A percentile compares a stretch with the other conserved stretches of the same genome.
Evolutionary conservation across 176 grass and related monocot species (phyloP).

Genomic region (Carex cristatella): DNA sequence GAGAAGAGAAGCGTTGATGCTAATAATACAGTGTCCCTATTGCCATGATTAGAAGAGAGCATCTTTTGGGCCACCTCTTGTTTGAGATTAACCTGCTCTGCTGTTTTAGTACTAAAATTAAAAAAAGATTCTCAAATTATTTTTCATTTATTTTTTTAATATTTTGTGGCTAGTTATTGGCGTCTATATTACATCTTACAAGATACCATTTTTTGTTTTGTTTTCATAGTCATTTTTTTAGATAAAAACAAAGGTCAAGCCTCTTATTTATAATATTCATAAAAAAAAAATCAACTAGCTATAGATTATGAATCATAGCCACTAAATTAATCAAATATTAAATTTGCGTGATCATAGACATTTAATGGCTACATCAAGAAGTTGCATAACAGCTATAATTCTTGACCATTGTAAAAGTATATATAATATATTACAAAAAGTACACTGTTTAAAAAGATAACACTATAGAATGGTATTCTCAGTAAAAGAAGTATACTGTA

Average conservation of each 20-base stretch:
- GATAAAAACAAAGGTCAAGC: no score
- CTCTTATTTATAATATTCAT: no score
- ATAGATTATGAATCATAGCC: no score
- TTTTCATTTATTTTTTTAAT: neutral
- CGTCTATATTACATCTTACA: neutral
- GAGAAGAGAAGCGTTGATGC: neutral
- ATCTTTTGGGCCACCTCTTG: neutral
- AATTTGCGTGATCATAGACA: neutral
- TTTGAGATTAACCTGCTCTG: neutral
- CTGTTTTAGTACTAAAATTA: neutral
- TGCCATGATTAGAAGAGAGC: neutral
- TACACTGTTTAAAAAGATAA: neutral
- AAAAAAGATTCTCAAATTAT: neutral
- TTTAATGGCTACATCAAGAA: neutral
- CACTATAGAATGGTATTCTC: neutral
- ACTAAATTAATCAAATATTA: no score
- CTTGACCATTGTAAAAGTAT: neutral
- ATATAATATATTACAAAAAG: neutral
- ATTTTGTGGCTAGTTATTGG: neutral
- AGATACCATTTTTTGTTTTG: neutral
- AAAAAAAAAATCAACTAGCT: no score
- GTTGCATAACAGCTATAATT: neutral
- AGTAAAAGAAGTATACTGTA: neutral
- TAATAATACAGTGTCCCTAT: neutral
- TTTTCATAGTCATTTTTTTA: neutral